Conservation (phyloP, 2,329 filamentous ascomycete genomes). For the Stachybotrys chartarum region DNA sequence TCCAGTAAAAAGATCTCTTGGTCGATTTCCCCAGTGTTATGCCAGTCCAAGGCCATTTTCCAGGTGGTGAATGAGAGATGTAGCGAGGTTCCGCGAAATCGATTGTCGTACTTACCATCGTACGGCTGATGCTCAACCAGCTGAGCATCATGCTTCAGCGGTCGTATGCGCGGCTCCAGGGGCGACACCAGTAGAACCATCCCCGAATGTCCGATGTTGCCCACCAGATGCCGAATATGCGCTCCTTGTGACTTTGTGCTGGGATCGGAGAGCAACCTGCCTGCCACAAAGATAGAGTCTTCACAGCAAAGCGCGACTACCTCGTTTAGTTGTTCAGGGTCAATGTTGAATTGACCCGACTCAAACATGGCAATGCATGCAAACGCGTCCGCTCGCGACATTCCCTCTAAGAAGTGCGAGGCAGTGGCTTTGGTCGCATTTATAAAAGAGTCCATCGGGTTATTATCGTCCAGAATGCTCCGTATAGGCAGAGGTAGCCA, state of each 20-base stretch:
- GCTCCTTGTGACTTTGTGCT: not conserved
- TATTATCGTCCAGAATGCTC: not conserved
- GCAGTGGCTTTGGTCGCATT: not conserved
- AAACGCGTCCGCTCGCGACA: conserved; percentile 4
- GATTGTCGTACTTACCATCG: conserved; percentile 1
- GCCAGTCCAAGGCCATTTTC: conserved; percentile 5
- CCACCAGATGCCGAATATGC: conserved; percentile 3
- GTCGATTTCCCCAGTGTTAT: conserved; percentile 7
- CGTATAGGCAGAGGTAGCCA: conserved; percentile 2
- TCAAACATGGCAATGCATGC: conserved; percentile 6
- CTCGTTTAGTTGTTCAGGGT: conserved; percentile 2
- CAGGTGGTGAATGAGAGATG: conserved; percentile 12
- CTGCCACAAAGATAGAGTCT: conserved; percentile 5
- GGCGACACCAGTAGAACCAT: conserved; percentile 6
- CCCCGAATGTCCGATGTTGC: conserved; percentile 5
- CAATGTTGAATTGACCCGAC: conserved; percentile 3
- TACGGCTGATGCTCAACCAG: conserved; percentile 1
- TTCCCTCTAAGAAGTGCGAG: not conserved
- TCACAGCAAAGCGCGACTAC: conserved; percentile 4
- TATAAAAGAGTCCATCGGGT: not conserved
- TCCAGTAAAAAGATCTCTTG: conserved; percentile 9
- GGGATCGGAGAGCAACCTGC: conserved; percentile 4
- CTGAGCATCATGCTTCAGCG: not conserved
- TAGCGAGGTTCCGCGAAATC: conserved; percentile 6
- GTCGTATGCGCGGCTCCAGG: conserved; percentile 2